Evolutionary conservation across 1,284 basidiomycete species (phyloP).

Genomic region (Malassezia caprae): DNA sequence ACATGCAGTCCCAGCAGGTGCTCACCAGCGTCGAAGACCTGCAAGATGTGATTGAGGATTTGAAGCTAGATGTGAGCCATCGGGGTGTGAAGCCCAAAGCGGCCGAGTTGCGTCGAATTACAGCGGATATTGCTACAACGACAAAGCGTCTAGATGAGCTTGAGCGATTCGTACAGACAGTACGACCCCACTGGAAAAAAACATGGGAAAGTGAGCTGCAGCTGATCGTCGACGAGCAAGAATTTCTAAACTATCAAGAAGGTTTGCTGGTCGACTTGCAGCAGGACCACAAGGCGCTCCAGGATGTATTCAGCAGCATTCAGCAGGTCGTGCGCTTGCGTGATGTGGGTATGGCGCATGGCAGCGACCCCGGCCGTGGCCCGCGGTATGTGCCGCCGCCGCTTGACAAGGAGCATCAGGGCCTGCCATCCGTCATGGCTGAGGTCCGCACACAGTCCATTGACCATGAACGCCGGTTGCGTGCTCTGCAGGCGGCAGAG

Average conservation of each 20-base stretch:
- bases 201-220: slow-evolving; percentile 94
- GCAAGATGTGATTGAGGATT: slow-evolving; percentile 77
- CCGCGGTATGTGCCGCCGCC: slow-evolving; percentile 35
- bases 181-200: slow-evolving; percentile 96
- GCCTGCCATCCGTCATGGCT: slow-evolving; percentile 44
- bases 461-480: slow-evolving; percentile 45
- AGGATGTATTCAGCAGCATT: slow-evolving; percentile 45
- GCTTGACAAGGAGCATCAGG: slow-evolving; percentile 43
- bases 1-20: slow-evolving; percentile 74
- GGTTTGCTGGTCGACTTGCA: slow-evolving; percentile 38
- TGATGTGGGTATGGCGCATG: slow-evolving; percentile 14
- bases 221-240: slow-evolving; percentile 93
- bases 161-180: slow-evolving; percentile 71
- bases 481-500: slow-evolving; percentile 42
- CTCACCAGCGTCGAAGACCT: slow-evolving; percentile 87
- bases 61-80: slow-evolving; percentile 84
- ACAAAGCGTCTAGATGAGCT: slow-evolving; percentile 65
- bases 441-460: slow-evolving; percentile 43
- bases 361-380: slow-evolving; percentile 2
- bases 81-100: slow-evolving; percentile 76
- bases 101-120: slow-evolving; percentile 62
- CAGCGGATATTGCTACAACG: slow-evolving; percentile 64
- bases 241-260: slow-evolving; percentile 59
- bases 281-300: slow-evolving; percentile 36
- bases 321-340: slow-evolving; percentile 46